A percentile compares a stretch with the other conserved stretches of the same genome.
These are phyloP conservation scores for Russula earlei DNA, from an alignment of 768 basidiomycete genomes.

Conservation along the genomic window DNA sequence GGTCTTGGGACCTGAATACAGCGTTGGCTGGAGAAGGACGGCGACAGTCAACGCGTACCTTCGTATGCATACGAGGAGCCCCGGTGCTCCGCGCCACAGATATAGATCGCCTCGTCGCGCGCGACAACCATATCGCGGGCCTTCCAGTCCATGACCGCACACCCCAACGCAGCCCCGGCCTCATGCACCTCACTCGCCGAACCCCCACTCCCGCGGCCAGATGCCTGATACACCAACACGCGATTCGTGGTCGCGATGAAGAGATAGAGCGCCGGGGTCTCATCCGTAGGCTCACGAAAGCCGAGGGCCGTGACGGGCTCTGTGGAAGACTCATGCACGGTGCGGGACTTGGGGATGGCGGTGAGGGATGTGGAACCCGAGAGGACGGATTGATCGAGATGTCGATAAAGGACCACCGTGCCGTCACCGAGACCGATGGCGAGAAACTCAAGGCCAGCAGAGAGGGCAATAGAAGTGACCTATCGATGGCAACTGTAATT, in stretches of 20 bases:
- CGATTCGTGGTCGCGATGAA: conserved; percentile 85
- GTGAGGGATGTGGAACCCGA: conserved; percentile 55
- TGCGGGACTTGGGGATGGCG: conserved; percentile 75
- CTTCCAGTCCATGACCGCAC: conserved; percentile 71
- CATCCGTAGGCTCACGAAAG: conserved; percentile 54
- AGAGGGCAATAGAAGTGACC: conserved; percentile 59
- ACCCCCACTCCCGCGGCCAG: conserved; percentile 60
- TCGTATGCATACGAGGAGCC: conserved; percentile 88
- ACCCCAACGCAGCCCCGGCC: conserved; percentile 75
- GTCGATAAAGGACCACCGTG: conserved; percentile 82
- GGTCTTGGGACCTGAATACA: conserved; percentile 55
- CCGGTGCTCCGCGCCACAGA: conserved; percentile 72
- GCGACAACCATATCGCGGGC: conserved; percentile 75
- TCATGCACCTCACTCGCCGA: conserved; percentile 72
- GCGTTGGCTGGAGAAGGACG: neutral
- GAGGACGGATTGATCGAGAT: conserved; percentile 82
- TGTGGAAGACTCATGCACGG: conserved; percentile 70
- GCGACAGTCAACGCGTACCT: conserved; percentile 37
- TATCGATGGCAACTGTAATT: conserved; percentile 26
- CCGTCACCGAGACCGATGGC: conserved; percentile 94
- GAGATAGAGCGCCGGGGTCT: conserved; percentile 39
- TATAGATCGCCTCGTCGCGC: conserved; percentile 84
- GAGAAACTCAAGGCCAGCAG: conserved; percentile 69
- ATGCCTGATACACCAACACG: conserved; percentile 66
- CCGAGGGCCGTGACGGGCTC: conserved; percentile 93